These are phyloP conservation scores for Paramecium biaurelia DNA, from an alignment of 73 alveolate genomes.

Conservation along the genomic window DNA sequence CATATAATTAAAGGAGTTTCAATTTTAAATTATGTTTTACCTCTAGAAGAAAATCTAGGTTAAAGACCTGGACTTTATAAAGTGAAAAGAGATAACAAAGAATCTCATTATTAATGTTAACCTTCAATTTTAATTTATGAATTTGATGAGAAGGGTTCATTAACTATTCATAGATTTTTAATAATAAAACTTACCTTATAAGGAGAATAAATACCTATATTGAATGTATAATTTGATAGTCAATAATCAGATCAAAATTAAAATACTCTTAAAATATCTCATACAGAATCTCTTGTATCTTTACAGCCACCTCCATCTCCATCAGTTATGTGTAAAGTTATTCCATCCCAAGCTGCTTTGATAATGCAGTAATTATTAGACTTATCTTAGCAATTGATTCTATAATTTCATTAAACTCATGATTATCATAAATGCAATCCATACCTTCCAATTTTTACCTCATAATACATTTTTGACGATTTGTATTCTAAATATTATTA, in stretches of 20 bases:
- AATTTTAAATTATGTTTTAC: background rate
- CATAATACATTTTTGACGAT: background rate
- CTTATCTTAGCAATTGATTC: background rate
- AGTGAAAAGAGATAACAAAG: background rate
- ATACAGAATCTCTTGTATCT: background rate
- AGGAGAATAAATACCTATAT: background rate
- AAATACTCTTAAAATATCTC: background rate
- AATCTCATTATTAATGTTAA: background rate
- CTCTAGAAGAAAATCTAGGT: background rate
- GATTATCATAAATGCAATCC: background rate
- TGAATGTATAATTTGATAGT: background rate
- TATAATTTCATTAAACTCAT: background rate
- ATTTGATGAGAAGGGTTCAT: background rate
- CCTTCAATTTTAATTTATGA: background rate
- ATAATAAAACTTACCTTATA: background rate
- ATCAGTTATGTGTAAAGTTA: background rate
- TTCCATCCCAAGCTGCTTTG: background rate
- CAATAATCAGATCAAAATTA: background rate
- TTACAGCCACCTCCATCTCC: slow-evolving; percentile 33
- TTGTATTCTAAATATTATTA: background rate
- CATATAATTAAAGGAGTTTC: background rate
- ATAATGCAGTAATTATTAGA: background rate
- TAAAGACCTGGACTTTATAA: background rate
- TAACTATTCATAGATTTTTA: background rate
- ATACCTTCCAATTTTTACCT: background rate